Percentiles rank a stretch among this genome's conserved stretches.
Conservation (phyloP, 441 rosid genomes). For the Kokia cookei region DNA sequence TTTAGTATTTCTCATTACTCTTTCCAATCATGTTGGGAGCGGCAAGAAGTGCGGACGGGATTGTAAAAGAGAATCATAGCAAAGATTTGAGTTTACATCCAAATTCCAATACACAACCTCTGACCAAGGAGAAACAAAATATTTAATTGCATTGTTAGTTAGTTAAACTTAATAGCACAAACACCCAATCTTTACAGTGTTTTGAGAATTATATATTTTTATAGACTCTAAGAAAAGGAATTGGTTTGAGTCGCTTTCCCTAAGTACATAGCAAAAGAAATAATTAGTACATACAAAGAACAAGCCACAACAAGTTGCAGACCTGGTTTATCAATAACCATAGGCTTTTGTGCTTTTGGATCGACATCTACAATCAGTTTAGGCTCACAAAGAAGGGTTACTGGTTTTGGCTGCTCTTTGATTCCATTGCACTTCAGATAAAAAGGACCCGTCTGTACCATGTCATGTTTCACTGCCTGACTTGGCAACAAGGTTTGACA, state of each 20-base stretch:
- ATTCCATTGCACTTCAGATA: conserved; percentile 32
- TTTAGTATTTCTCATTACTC: neutral
- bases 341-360: conserved; percentile 33
- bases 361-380: conserved; percentile 39
- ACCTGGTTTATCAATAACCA: conserved; percentile 65
- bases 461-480: conserved; percentile 41
- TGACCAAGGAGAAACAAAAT: neutral
- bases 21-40: neutral
- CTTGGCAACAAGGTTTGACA: conserved; percentile 33
- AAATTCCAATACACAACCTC: conserved; percentile 2
- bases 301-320: conserved; percentile 8
- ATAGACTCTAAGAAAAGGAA: neutral
- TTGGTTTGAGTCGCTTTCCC: neutral
- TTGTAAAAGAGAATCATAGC: neutral
- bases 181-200: neutral
- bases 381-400: conserved; percentile 23
- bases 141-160: neutral
- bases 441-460: conserved; percentile 31
- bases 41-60: neutral
- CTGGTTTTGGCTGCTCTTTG: conserved; percentile 41
- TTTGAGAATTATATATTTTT: neutral
- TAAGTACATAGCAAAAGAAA: neutral
- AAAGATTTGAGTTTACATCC: neutral
- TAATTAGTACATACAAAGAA: neutral
- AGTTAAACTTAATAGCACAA: neutral